phyloP scores from a whole-genome alignment of 2,329 filamentous ascomycete species.

The Calonectria ilicicola region DNA sequence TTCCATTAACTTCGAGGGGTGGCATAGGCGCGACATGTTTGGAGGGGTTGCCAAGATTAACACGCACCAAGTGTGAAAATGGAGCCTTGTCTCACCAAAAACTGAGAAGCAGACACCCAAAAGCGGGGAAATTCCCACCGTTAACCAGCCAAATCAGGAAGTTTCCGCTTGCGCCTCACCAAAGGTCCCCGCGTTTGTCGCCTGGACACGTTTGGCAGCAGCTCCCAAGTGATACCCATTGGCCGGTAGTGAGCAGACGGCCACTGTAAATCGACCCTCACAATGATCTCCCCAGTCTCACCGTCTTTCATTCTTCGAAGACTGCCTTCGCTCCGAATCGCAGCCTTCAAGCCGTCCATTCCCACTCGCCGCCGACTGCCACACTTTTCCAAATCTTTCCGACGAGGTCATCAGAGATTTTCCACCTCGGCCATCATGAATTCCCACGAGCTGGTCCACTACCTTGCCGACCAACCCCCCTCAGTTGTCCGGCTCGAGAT shows the following conservation, averaged over 20 bases:
- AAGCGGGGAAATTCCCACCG: conserved; percentile 16
- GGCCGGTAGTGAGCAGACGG: conserved; percentile 14
- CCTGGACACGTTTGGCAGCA: conserved; percentile 41
- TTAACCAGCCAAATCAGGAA: not conserved
- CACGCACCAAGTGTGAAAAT: not conserved
- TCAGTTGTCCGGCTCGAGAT: conserved; percentile 90
- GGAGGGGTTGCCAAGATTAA: conserved; percentile 7
- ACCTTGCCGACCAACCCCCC: conserved; percentile 91
- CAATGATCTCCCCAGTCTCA: conserved; percentile 50
- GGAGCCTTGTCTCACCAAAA: not conserved
- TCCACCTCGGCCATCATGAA: conserved; percentile 62
- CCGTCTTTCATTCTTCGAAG: conserved; percentile 51
- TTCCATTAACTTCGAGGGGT: conserved; percentile 23
- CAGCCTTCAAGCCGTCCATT: conserved; percentile 41
- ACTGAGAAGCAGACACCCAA: not conserved
- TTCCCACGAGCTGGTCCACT: conserved; percentile 75
- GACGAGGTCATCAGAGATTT: conserved; percentile 44
- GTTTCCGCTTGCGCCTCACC: conserved; percentile 19
- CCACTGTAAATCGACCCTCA: conserved; percentile 21
- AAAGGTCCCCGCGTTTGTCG: conserved; percentile 24
- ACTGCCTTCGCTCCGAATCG: conserved; percentile 48
- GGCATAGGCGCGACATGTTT: not conserved
- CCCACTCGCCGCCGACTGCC: conserved; percentile 36
- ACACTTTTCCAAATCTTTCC: conserved; percentile 39
- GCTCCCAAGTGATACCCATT: conserved; percentile 24